Base-by-base conservation (phyloP, 345 rosid genomes). In the Psidium friedrichsthalianum region DNA sequence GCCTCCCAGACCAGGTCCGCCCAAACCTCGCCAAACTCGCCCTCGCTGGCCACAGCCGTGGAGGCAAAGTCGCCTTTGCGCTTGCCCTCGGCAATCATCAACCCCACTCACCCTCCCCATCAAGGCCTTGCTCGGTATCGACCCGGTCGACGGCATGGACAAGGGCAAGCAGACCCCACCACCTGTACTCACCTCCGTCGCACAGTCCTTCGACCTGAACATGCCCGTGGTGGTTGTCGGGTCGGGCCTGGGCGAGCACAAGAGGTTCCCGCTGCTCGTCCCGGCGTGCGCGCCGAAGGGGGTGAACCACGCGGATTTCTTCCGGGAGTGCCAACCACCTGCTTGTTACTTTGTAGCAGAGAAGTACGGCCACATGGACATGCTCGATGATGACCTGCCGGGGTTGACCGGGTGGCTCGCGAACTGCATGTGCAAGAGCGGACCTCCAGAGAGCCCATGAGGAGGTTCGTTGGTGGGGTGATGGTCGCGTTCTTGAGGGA, bases 291-390 rank as follows among this genome's bases (percentile, higher is more conserved):
- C 99, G 0, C 98, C 98, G 1, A 84, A 86, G 24, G 32, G 97
- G 93, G 29, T 95, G 22, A 96, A 94, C 91, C 99, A 96, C 74
- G 88, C 87, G 82, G 93, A 95, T n/a, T 97, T 97, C 89, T 95
- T 91, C 82, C 53, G 59, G 25, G 99, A 97, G 87, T 93, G 98
- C 87, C 86, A 84, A 55, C 87, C 88, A 82, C 98, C 98, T 21
- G 96, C 94, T 22, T 95, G 93, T 85, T 92, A 97, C 86, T 89
- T 95, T 25, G 96, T 95, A 2, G 96, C 93, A 0, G 92, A 93
- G 89, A 94, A 92, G 56, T 94, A 91, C 29, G 99, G 98, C 13
- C 99, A 95, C 85, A 74, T 94, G 25, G 98, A 95, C 87, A 92
- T 95, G 98, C 88, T 95, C 59, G 96, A 97, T 87, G 96, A 95